Evolutionary conservation across 768 basidiomycete species (phyloP), one percentile per base, ranked within the genome.

Genomic region (Sutorius australiensis): DNA sequence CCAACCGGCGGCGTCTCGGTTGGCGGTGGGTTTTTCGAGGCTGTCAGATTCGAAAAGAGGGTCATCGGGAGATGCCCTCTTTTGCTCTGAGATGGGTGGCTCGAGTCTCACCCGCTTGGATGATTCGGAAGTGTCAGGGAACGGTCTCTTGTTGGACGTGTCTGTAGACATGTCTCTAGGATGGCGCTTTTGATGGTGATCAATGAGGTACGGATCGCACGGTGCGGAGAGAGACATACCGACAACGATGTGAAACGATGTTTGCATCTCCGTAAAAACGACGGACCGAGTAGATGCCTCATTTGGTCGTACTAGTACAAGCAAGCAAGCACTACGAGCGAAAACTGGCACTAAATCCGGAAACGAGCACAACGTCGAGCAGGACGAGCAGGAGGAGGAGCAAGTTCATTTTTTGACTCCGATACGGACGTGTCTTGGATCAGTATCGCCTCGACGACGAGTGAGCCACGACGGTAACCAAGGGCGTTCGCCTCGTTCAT

Each of bases 1-100:
- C 58, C 67, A 70, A 13, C 72, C 67, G 5, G 64, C 62, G 12
- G 72, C 55, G 41, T 68, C 65, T 10, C 62, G 63, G 37, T 56
- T 59, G 38, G 38, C 60, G 4, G 31, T 9, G 16, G 34, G 41
- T 33, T 57, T 58, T 48, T 39, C 47, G 21, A 3, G 31, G 13
- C 27, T 33, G 38, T 31, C 30, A n/a, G 49, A 39, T 10, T 45
- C 41, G 32, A 53, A 40, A 1, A 14, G 39, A 3, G 27, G 6
- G 37, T 32, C 19, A 10, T 27, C 31, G 48, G 48, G 19, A 9
- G 6, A 14, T 43, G 30, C 5, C 3, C 14, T 5, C 17, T 16
- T 19, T n/a, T 48, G 30, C 6, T 49, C 30, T n/a, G n/a, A n/a
- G n/a, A n/a, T n/a, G n/a, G 11, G 38, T 1, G 54, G 48, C 11